Conservation (phyloP, 2,329 filamentous ascomycete species). For the Colletotrichum trifolii region DNA sequence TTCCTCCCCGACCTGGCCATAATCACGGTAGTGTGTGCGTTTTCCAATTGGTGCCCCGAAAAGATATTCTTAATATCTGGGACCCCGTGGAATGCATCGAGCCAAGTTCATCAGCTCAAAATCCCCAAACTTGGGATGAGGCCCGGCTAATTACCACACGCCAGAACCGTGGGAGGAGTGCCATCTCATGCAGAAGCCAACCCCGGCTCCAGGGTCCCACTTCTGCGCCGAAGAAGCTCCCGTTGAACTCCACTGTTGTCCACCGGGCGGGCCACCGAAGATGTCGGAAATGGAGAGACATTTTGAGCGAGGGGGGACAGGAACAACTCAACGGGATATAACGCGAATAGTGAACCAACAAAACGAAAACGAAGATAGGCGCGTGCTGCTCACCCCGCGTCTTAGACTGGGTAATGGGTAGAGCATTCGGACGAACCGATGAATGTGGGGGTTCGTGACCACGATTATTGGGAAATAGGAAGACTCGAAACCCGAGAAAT, state of each 20-base stretch:
- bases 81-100: conserved; percentile 18
- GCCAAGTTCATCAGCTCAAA: not conserved
- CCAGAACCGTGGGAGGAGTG: too few species aligned
- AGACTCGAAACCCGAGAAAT: too few species aligned
- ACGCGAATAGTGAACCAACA: too few species aligned
- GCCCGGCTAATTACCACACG: not conserved
- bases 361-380: too few species aligned
- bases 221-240: conserved; percentile 37
- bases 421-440: too few species aligned
- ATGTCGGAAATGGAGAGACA: conserved; percentile 32
- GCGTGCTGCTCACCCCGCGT: too few species aligned
- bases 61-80: conserved; percentile 3
- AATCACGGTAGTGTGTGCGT: not conserved
- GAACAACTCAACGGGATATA: not conserved
- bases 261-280: conserved; percentile 35
- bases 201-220: conserved; percentile 32
- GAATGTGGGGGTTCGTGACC: too few species aligned
- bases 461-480: too few species aligned
- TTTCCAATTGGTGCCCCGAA: not conserved
- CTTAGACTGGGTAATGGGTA: too few species aligned
- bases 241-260: conserved; percentile 23
- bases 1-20: not conserved
- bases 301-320: conserved; percentile 18
- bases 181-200: conserved; percentile 1
- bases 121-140: not conserved